phyloP scores from a whole-genome alignment of 306 rosid genomes.

The Lithocarpus polystachyus region DNA sequence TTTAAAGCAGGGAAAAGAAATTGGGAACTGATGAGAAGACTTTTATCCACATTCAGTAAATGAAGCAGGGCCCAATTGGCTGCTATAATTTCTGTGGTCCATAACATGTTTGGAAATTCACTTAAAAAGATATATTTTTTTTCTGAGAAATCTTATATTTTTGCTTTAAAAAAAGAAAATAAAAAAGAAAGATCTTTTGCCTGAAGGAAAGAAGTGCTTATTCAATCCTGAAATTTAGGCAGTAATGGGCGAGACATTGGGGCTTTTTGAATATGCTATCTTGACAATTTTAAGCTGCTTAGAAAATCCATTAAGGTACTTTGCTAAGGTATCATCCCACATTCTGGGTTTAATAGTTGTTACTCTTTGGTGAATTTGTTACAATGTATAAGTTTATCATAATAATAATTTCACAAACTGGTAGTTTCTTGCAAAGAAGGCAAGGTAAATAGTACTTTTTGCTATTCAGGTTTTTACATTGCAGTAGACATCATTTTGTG shows the following conservation, averaged over 20 bases:
- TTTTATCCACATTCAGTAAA: slow-evolving; percentile 52
- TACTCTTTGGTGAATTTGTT: slow-evolving; percentile 3
- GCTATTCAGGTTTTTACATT: neutral
- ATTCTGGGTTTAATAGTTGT: slow-evolving; percentile 5
- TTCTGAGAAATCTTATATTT: neutral
- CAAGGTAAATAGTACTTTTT: neutral
- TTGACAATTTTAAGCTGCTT: slow-evolving; percentile 55
- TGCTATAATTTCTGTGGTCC: slow-evolving; percentile 46
- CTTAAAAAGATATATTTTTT: slow-evolving; percentile 51
- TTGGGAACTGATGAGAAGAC: slow-evolving; percentile 50
- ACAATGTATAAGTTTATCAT: neutral
- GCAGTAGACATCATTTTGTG: neutral
- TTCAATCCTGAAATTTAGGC: slow-evolving; percentile 34
- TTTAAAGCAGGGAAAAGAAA: slow-evolving; percentile 50
- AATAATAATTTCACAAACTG: neutral
- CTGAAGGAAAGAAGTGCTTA: neutral
- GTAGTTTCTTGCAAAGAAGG: neutral
- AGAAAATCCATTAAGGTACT: slow-evolving; percentile 59
- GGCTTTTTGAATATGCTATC: slow-evolving; percentile 57
- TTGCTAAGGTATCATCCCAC: slow-evolving; percentile 58
- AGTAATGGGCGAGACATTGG: slow-evolving; percentile 64
- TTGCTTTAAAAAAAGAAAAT: neutral
- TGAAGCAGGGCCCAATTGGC: slow-evolving; percentile 69
- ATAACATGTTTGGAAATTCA: slow-evolving; percentile 40
- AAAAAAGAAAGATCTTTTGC: neutral